Evolutionary conservation across 2,329 filamentous ascomycete genomes (phyloP).

Genomic region (Clonostachys rhizophaga): DNA sequence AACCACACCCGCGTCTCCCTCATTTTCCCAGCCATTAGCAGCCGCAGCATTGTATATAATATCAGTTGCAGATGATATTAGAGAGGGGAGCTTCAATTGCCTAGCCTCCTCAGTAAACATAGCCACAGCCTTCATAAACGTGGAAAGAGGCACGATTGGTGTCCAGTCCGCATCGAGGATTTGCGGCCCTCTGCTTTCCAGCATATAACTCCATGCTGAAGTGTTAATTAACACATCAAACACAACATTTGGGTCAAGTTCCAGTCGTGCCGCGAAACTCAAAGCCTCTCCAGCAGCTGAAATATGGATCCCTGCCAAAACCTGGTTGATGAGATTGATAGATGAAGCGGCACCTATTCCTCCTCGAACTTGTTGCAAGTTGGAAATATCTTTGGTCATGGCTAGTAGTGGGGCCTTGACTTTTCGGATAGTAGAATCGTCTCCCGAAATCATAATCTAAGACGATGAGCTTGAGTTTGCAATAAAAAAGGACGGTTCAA

Average conservation of each 20-base stretch:
- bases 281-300: slow-evolving; percentile 51
- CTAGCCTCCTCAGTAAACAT: slow-evolving; percentile 23
- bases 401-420: slow-evolving; percentile 16
- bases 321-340: slow-evolving; percentile 53
- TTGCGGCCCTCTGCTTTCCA: slow-evolving; percentile 25
- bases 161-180: slow-evolving; percentile 28
- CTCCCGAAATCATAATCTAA: slow-evolving; percentile 25
- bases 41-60: slow-evolving; percentile 23
- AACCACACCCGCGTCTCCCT: slow-evolving; percentile 25
- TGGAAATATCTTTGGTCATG: slow-evolving; percentile 20
- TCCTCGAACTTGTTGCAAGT: slow-evolving; percentile 42
- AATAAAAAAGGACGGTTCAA: not conserved
- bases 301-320: slow-evolving; percentile 55
- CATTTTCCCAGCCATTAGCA: slow-evolving; percentile 19
- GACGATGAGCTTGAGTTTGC: not conserved
- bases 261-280: slow-evolving; percentile 47
- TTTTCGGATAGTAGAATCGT: slow-evolving; percentile 10
- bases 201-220: slow-evolving; percentile 27
- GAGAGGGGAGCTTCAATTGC: slow-evolving; percentile 15
- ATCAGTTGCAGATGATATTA: slow-evolving; percentile 20
- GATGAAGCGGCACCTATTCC: slow-evolving; percentile 48
- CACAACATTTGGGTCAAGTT: slow-evolving; percentile 42
- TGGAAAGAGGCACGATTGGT: slow-evolving; percentile 22
- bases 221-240: slow-evolving; percentile 39
- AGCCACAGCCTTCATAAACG: slow-evolving; percentile 26